Evolutionary conservation across 129 eudicot species (phyloP).

Genomic region (Dittrichia graveolens): DNA sequence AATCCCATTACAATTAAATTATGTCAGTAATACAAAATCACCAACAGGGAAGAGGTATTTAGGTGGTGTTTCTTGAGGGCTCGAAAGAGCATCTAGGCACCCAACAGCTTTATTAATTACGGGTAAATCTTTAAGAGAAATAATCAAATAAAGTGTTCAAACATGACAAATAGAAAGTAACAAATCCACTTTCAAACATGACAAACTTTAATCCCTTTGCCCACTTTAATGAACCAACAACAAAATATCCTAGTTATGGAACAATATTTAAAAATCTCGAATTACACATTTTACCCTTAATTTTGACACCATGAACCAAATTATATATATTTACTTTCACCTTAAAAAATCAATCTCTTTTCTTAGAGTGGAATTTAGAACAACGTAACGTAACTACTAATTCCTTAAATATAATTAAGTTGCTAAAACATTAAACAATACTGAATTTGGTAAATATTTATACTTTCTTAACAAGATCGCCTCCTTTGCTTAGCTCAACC

Average conservation of each 20-base stretch:
- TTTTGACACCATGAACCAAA: conserved; percentile 20
- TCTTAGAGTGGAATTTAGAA: not conserved
- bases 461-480: conserved; percentile 34
- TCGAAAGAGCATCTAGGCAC: too few relatives aligned
- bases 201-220: too few relatives aligned
- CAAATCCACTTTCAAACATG: too few relatives aligned
- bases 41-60: too few relatives aligned
- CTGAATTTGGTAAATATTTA: not conserved
- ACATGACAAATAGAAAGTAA: too few relatives aligned
- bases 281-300: conserved; percentile 2
- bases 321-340: conserved; percentile 26
- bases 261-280: conserved; percentile 4
- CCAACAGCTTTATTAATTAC: too few relatives aligned
- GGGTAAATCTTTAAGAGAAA: too few relatives aligned
- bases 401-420: not conserved
- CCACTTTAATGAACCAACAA: too few relatives aligned
- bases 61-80: too few relatives aligned
- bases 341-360: conserved; percentile 10
- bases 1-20: too few relatives aligned
- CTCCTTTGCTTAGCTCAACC: conserved; percentile 54
- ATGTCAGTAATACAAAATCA: too few relatives aligned
- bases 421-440: conserved; percentile 23
- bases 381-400: conserved; percentile 29
- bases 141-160: too few relatives aligned
- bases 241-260: not conserved